Conservation (phyloP, 2,329 filamentous ascomycete species). For the Ophiostoma sp. region DNA sequence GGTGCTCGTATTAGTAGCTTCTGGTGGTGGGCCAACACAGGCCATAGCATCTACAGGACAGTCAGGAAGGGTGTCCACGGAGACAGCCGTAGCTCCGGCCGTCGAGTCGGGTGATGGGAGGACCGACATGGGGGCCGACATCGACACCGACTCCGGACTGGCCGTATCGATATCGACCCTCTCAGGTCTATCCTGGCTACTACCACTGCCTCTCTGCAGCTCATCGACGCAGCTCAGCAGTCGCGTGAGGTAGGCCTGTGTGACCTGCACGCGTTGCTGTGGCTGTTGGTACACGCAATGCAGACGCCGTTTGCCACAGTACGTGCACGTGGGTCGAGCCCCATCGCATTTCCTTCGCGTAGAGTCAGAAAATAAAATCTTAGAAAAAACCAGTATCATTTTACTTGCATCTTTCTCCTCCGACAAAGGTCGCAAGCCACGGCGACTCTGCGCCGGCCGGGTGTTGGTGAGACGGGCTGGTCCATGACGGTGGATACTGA, state of each 20-base stretch:
- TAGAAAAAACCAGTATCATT: no score
- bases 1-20: background rate
- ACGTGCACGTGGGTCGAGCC: slow-evolving; percentile 18
- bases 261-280: slow-evolving; percentile 21
- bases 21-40: background rate
- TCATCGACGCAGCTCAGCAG: background rate
- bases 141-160: background rate
- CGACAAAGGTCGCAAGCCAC: slow-evolving; percentile 23
- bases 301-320: slow-evolving; percentile 7
- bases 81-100: background rate
- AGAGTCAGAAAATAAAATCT: background rate
- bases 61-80: background rate
- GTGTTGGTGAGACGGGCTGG: background rate
- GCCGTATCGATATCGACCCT: background rate
- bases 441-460: slow-evolving; percentile 16
- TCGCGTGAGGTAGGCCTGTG: slow-evolving; percentile 12
- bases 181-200: background rate
- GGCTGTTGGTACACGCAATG: slow-evolving; percentile 18
- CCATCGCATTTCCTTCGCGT: slow-evolving; percentile 9
- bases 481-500: no score
- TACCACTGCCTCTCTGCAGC: background rate
- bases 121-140: background rate
- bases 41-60: background rate
- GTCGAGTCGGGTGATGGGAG: background rate
- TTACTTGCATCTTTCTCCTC: slow-evolving; percentile 12